Evolutionary conservation across 441 rosid genomes (phyloP).

Genomic region (Populus trichocarpa): DNA sequence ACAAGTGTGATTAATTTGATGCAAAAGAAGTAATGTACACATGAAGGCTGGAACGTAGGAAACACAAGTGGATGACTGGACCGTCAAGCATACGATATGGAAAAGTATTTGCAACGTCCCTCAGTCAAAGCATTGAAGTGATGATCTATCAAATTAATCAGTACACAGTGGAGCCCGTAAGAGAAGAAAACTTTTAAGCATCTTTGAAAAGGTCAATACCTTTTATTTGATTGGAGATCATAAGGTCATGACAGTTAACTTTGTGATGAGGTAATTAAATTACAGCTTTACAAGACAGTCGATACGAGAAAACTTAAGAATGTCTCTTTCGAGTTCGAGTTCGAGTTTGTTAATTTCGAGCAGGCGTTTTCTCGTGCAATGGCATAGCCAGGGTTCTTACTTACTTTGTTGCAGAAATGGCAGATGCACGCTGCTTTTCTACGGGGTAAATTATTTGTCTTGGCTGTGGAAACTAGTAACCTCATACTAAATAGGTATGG

Average conservation of each 20-base stretch:
- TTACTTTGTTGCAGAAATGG: no score
- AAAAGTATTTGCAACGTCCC: neutral
- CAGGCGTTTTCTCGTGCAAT: no score
- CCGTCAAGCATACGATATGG: constrained; percentile 1
- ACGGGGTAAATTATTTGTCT: no score
- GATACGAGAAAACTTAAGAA: no score
- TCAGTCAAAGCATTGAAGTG: constrained; percentile 1
- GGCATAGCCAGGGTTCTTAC: no score
- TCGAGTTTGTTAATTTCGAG: no score
- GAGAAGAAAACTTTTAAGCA: neutral
- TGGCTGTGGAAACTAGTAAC: no score
- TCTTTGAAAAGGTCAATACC: constrained; percentile 15
- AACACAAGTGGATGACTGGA: neutral
- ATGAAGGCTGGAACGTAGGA: neutral
- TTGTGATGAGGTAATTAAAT: neutral
- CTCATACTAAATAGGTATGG: no score
- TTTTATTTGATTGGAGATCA: neutral
- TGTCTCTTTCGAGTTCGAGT: no score
- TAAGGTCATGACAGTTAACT: neutral
- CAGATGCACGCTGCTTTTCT: no score
- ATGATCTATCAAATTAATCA: neutral
- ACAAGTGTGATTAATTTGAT: neutral
- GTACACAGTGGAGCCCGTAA: neutral
- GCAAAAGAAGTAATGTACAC: neutral
- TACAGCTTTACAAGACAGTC: neutral